Evolutionary conservation across 2,329 filamentous ascomycete genomes (phyloP).

Genomic region (Ophiostoma himal-ulmi): DNA sequence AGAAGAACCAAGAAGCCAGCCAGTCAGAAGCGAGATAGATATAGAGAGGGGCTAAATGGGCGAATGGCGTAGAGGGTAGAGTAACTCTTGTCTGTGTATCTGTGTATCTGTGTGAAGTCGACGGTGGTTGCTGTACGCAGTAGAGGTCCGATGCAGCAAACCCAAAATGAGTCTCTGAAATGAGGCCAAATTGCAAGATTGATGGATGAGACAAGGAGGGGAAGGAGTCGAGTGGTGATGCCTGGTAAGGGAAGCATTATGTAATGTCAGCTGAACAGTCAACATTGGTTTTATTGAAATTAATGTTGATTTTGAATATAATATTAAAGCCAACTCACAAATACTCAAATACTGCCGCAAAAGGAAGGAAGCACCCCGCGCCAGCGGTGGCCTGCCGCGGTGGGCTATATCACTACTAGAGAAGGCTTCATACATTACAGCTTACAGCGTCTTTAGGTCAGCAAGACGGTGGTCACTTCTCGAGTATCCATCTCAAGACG

Average conservation of each 20-base stretch:
- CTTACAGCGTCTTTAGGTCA: neutral
- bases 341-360: neutral
- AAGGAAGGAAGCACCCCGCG: conserved; percentile 9
- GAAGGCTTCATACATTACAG: neutral
- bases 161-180: neutral
- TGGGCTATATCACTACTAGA: neutral
- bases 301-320: neutral
- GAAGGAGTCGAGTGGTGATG: conserved; percentile 2
- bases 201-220: neutral
- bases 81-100: neutral
- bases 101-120: neutral
- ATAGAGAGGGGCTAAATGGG: neutral
- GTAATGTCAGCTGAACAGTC: neutral
- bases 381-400: neutral
- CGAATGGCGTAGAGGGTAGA: neutral
- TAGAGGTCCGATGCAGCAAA: neutral
- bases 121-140: neutral
- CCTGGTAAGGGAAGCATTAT: neutral
- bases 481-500: neutral
- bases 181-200: neutral
- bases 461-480: neutral
- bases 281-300: neutral
- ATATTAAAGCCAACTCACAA: neutral
- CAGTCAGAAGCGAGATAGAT: conserved; percentile 8
- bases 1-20: neutral